phyloP scores from a whole-genome alignment of 306 rosid species.

The Adenanthera pavonina region DNA sequence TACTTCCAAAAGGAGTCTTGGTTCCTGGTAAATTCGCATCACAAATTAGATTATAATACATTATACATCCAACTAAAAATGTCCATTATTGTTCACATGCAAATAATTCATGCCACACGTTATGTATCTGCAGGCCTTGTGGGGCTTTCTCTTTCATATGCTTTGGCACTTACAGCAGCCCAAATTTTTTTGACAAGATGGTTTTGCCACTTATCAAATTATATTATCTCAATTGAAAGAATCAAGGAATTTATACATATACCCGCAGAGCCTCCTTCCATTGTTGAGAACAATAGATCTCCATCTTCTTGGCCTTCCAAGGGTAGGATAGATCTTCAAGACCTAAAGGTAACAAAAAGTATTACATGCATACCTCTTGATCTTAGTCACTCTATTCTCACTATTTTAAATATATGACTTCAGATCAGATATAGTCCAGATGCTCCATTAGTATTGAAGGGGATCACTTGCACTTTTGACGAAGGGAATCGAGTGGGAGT shows the following conservation, averaged over 20 bases:
- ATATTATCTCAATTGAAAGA: slow-evolving; percentile 73
- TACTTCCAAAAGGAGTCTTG: slow-evolving; percentile 58
- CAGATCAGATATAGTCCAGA: slow-evolving; percentile 59
- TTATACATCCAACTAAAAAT: no score
- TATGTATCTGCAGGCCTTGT: slow-evolving; percentile 64
- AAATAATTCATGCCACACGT: not conserved
- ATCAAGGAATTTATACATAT: slow-evolving; percentile 80
- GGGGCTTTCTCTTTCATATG: slow-evolving; percentile 79
- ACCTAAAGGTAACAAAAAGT: slow-evolving; percentile 53
- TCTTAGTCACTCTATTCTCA: not conserved
- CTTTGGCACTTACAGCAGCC: slow-evolving; percentile 54
- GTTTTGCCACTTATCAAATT: slow-evolving; percentile 62
- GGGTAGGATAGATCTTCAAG: slow-evolving; percentile 73
- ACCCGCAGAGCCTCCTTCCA: slow-evolving; percentile 69
- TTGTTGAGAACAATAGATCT: slow-evolving; percentile 61
- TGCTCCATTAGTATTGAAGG: slow-evolving; percentile 56
- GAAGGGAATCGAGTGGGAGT: slow-evolving; percentile 65
- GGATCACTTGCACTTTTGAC: slow-evolving; percentile 56
- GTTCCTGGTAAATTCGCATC: not conserved
- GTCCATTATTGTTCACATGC: not conserved
- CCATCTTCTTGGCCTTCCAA: slow-evolving; percentile 75
- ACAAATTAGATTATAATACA: not conserved
- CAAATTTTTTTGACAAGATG: slow-evolving; percentile 55
- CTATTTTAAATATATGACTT: not conserved
- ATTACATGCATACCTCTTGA: not conserved